phyloP scores from a whole-genome alignment of 805 yeast species.

The Candida railenensis region DNA sequence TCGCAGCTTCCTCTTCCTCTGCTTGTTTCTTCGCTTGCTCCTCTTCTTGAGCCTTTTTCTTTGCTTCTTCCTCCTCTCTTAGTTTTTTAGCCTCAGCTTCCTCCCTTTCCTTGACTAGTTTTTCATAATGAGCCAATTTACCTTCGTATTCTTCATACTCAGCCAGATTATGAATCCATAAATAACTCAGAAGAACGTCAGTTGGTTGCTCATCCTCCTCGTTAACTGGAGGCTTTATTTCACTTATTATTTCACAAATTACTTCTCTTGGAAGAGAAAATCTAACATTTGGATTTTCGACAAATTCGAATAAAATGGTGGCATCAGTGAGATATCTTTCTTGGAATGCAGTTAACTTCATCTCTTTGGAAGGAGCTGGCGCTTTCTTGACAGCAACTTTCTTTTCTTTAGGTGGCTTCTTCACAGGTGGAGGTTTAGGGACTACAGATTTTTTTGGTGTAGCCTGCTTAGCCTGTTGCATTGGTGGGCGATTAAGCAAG shows the following conservation, averaged over 20 bases:
- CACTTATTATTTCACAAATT: conserved; percentile 55
- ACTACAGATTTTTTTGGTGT: conserved; percentile 11
- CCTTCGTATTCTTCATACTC: conserved; percentile 49
- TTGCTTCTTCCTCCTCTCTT: conserved; percentile 23
- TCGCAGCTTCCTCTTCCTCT: no score
- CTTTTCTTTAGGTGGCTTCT: conserved; percentile 17
- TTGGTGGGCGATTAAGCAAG: conserved; percentile 14
- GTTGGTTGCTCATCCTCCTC: conserved; percentile 18
- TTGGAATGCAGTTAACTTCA: conserved; percentile 71
- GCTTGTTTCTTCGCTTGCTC: conserved; percentile 16
- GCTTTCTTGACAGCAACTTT: conserved; percentile 5
- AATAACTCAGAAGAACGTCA: conserved; percentile 48
- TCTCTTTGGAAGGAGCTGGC: conserved; percentile 38
- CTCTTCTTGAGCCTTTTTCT: conserved; percentile 23
- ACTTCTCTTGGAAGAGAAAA: conserved; percentile 75
- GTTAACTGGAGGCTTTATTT: conserved; percentile 19
- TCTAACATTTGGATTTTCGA: conserved; percentile 74
- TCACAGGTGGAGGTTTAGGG: conserved; percentile 10
- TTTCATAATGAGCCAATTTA: conserved; percentile 27
- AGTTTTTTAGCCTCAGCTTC: conserved; percentile 21
- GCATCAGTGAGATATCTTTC: conserved; percentile 68
- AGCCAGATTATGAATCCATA: conserved; percentile 49
- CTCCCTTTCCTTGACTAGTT: conserved; percentile 24
- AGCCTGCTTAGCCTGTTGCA: background rate
- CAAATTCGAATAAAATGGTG: conserved; percentile 79